Conservation (phyloP, 495 filamentous ascomycete genomes). For the Aspergillus funiculosus region DNA sequence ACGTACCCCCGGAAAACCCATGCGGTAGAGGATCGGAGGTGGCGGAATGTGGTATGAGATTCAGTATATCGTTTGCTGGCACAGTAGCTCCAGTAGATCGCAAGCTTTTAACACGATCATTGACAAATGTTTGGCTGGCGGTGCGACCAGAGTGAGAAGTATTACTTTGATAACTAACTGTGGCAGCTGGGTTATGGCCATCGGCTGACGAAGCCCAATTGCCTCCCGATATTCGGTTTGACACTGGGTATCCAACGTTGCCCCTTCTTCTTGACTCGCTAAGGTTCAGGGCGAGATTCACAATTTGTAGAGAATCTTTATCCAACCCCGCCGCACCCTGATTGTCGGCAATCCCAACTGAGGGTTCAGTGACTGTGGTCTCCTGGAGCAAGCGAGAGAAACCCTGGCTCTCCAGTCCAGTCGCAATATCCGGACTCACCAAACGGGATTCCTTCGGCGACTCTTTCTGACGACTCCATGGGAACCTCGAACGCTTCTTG, state of each 20-base stretch:
- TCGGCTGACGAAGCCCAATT: constrained; percentile 46
- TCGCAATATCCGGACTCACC: constrained; percentile 4
- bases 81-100: background rate
- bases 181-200: constrained; percentile 17
- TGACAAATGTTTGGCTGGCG: constrained; percentile 15
- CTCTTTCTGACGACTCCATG: constrained; percentile 34
- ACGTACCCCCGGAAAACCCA: constrained; percentile 69
- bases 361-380: constrained; percentile 9
- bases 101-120: constrained; percentile 9
- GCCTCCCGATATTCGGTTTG: constrained; percentile 35
- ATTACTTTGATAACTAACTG: constrained; percentile 13
- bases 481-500: constrained; percentile 40
- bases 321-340: constrained; percentile 44
- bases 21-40: constrained; percentile 39
- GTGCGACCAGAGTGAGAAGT: constrained; percentile 18
- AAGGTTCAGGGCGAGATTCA: constrained; percentile 81
- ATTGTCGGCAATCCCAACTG: constrained; percentile 7
- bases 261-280: constrained; percentile 72
- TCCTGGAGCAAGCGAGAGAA: constrained; percentile 2
- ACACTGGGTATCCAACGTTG: constrained; percentile 23
- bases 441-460: constrained; percentile 20
- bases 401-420: background rate
- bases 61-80: constrained; percentile 16
- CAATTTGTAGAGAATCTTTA: constrained; percentile 76
- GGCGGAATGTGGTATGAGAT: constrained; percentile 29